Base-by-base conservation (phyloP, 768 basidiomycete genomes). In the Leucosporidium creatinivorum region DNA sequence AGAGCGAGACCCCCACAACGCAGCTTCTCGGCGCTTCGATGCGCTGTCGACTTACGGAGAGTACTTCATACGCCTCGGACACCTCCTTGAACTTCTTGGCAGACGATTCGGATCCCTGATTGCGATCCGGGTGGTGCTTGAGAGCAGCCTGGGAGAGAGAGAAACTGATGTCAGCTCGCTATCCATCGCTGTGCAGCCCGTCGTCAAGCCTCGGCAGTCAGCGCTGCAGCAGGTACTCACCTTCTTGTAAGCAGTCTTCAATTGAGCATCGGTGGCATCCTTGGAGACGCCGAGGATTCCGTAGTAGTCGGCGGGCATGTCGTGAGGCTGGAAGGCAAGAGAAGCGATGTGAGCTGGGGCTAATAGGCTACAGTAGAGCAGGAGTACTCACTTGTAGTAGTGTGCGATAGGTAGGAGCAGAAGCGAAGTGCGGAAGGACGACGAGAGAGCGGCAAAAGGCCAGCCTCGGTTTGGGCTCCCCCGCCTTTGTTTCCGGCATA, bases 221-320 rank as follows among this genome's bases (percentile, higher is more conserved):
- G 8, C 39, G 15, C 26, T 13, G 23, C 17, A 30, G 13, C 39
- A 17, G 15, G 39, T 9, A n/a, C 67, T 76, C 85, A 90, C 89
- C 80, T 93, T 93, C 84, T 93, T 93, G 84, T 92, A 93, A 1
- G 89, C 93, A 74, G 86, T 89, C 80, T 96, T 97, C 76, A 98
- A 88, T 15, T 93, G 89, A 12, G 92, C 91, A 26, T 81, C 80
- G 1, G 79, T 78, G 52, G 93, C 94, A 52, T 80, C 80, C 78
- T 85, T 89, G 73, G 80, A 78, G 62, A 97, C 77, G 69, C 89
- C 91, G 28, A 97, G 82, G 1, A 85, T 79, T 74, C 86, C 84
- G 85, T 97, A 97, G 80, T 93, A 97, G 81, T 94, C 89, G 75
- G 82, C 81, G 69, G 89, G 89, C 88, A 90, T 91, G 52, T 67